Evolutionary conservation across 805 yeast species (phyloP).

Genomic region (Candida caryicola): DNA sequence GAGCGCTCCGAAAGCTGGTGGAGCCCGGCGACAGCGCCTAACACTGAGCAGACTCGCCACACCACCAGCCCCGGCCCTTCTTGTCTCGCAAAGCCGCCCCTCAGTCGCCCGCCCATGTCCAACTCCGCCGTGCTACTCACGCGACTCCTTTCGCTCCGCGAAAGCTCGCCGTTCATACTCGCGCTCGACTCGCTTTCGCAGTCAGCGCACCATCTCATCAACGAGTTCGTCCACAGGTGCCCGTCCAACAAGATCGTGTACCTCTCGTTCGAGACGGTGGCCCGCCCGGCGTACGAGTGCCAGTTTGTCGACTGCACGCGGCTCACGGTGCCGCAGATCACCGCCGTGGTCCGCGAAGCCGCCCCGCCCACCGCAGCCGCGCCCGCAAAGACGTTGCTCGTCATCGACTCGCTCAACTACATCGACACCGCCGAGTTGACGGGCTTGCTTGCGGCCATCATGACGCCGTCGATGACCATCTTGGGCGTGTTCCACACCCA

Average conservation of each 20-base stretch:
- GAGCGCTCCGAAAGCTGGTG: neutral
- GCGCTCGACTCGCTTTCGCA: constrained; percentile 70
- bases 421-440: constrained; percentile 47
- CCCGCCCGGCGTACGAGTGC: constrained; percentile 48
- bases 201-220: constrained; percentile 53
- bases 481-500: constrained; percentile 38
- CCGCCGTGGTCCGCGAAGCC: constrained; percentile 20
- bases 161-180: constrained; percentile 69
- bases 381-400: constrained; percentile 37
- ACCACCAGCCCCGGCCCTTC: no score
- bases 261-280: constrained; percentile 66
- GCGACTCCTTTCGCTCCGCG: constrained; percentile 67
- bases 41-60: no score
- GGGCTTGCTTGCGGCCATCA: constrained; percentile 47
- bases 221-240: constrained; percentile 52
- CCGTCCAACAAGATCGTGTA: constrained; percentile 43
- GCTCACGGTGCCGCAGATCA: constrained; percentile 15
- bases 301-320: constrained; percentile 47
- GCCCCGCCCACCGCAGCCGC: constrained; percentile 5
- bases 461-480: constrained; percentile 28
- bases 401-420: constrained; percentile 70
- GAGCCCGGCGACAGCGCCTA: no score
- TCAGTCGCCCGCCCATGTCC: neutral
- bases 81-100: neutral
- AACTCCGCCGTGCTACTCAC: constrained; percentile 53